Conservation (phyloP, 495 filamentous ascomycete species). For the Aspergillus funiculosus region DNA sequence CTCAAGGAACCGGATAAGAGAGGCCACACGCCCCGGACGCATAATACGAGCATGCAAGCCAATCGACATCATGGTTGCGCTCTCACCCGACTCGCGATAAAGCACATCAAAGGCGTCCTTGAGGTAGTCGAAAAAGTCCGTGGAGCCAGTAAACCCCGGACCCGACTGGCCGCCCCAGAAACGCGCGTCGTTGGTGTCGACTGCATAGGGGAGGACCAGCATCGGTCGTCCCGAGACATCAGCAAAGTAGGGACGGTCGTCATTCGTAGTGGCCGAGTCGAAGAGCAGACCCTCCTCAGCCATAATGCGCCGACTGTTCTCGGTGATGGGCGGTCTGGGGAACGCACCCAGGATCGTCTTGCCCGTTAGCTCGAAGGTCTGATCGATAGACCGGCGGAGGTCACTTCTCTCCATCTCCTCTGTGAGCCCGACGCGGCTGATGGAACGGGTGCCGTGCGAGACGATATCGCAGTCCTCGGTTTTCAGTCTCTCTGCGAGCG, state of each 20-base stretch:
- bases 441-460: conserved; percentile 1
- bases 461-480: conserved; percentile 7
- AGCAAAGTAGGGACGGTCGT: too few relatives aligned
- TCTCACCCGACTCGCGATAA: conserved; percentile 6
- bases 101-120: conserved; percentile 12
- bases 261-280: too few relatives aligned
- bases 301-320: too few relatives aligned
- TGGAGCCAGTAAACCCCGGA: not conserved
- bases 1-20: conserved; percentile 41
- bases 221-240: too few relatives aligned
- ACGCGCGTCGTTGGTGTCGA: conserved; percentile 9
- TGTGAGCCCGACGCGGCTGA: conserved; percentile 3
- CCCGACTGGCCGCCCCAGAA: conserved; percentile 12
- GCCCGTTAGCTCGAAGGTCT: not conserved
- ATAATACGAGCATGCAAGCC: conserved; percentile 20
- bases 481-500: not conserved
- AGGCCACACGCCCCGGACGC: conserved; percentile 36
- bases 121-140: conserved; percentile 8
- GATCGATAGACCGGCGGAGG: conserved; percentile 3
- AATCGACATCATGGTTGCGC: conserved; percentile 13
- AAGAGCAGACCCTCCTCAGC: too few relatives aligned
- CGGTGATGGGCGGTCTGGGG: too few relatives aligned
- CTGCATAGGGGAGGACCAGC: too few relatives aligned
- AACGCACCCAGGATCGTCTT: too few relatives aligned
- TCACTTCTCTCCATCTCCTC: conserved; percentile 3